Evolutionary conservation across 169 alveolate genomes (phyloP), one percentile per base, ranked within the genome.

Genomic region (Plasmodium inui): DNA sequence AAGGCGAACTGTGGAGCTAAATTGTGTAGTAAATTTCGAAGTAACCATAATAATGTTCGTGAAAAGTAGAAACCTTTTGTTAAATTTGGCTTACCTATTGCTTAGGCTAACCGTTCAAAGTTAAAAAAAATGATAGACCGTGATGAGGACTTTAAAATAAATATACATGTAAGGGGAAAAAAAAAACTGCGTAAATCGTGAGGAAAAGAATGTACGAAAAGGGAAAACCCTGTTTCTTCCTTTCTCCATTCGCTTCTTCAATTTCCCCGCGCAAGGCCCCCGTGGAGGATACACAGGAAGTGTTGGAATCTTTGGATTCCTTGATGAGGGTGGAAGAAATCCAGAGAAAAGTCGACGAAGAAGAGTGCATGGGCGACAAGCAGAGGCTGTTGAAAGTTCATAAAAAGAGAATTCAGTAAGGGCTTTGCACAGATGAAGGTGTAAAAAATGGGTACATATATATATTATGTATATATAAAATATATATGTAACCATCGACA

Each of bases 301-400:
- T 78, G 37, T 50, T 55, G 41, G 84, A 72, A 9, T 39, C 80
- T 53, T 44, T 83, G 90, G 97, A 96, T 73, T 96, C 96, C 50
- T 78, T 96, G 44, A 96, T 95, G 97, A 88, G 95, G 96, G 93
- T 96, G 93, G 97, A 96, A 41, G 96, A 95, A 73, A 96, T 95
- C 17, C 96, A 96, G 28, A 93, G 95, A 41, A 73, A 93, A 39
- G 96, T 94, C 37, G 95, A 89, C 28, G 95, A 95, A 84, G 97
- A 96, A 44, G 97, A 96, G 50, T 96, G 93, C 78, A 93, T 83
- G 78, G 94, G 80, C 79, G 97, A 96, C 34, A 96, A 95, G 70
- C 97, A 95, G 92, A 85, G 96, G 28, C 82, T 96, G 26, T 39
- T 96, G 67, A 84, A 93, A 41, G 76, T 96, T 34, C 97, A 96